Conservation (phyloP, 2,329 filamentous ascomycete genomes). For the Pezicula rhizophila region DNA sequence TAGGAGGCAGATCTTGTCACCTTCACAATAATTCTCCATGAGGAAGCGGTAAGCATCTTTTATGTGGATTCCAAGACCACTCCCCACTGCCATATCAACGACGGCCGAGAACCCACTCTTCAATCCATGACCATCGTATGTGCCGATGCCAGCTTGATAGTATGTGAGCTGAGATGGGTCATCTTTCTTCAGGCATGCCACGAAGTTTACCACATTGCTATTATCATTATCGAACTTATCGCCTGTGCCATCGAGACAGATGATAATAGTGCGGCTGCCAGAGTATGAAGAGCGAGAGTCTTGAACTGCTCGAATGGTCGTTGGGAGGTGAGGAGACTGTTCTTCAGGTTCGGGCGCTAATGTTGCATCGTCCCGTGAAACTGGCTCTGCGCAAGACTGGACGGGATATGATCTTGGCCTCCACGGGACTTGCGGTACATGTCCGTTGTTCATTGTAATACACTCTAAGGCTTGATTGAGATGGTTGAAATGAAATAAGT, state of each 20-base stretch:
- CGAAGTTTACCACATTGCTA: slow-evolving; percentile 38
- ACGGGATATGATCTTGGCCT: slow-evolving; percentile 11
- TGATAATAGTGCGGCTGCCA: slow-evolving; percentile 25
- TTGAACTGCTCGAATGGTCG: slow-evolving; percentile 11
- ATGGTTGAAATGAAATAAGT: background rate
- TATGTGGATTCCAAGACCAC: slow-evolving; percentile 35
- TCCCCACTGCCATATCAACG: slow-evolving; percentile 37
- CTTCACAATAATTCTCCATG: slow-evolving; percentile 41
- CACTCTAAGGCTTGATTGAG: no score
- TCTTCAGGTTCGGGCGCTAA: slow-evolving; percentile 4
- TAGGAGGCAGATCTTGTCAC: slow-evolving; percentile 41
- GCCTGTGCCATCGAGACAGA: slow-evolving; percentile 39
- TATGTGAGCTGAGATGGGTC: slow-evolving; percentile 32
- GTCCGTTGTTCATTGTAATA: slow-evolving; percentile 5
- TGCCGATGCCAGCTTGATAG: slow-evolving; percentile 41
- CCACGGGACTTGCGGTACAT: slow-evolving; percentile 5
- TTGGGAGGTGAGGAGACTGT: slow-evolving; percentile 5
- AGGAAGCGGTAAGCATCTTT: slow-evolving; percentile 37
- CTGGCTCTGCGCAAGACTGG: slow-evolving; percentile 10
- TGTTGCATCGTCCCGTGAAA: slow-evolving; percentile 3
- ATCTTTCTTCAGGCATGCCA: slow-evolving; percentile 37
- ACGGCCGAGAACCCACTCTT: slow-evolving; percentile 32
- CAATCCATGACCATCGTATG: slow-evolving; percentile 34
- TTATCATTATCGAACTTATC: slow-evolving; percentile 37
- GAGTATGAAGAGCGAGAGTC: slow-evolving; percentile 5